Percentiles rank a stretch among this genome's conserved stretches.
These are phyloP conservation scores for Vigna nakashimae DNA, from an alignment of 306 rosid genomes.

Conservation along the genomic window DNA sequence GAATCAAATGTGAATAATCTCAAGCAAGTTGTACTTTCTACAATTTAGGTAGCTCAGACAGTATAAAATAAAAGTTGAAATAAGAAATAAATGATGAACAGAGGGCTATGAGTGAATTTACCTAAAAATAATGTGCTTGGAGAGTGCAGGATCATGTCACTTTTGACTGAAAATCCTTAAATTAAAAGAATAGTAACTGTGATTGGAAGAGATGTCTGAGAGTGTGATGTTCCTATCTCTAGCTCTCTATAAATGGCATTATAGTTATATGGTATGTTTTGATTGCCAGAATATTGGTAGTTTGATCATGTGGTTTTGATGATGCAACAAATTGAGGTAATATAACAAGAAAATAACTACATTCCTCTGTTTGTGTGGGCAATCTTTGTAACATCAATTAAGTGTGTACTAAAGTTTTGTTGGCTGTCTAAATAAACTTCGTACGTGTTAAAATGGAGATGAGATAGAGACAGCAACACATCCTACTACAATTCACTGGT, in stretches of 20 bases:
- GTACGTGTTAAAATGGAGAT: conserved; percentile 17
- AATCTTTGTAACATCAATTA: conserved; percentile 39
- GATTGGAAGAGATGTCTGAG: conserved; percentile 27
- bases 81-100: background rate
- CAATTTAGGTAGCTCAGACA: background rate
- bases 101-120: background rate
- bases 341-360: conserved; percentile 33
- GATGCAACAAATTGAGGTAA: conserved; percentile 56
- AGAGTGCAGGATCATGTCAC: conserved; percentile 41
- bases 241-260: conserved; percentile 6
- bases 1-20: background rate
- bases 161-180: conserved; percentile 35
- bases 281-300: conserved; percentile 53
- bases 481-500: background rate
- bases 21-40: background rate
- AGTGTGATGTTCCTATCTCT: background rate
- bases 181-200: background rate
- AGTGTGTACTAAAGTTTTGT: conserved; percentile 34
- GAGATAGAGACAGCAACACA: conserved; percentile 2
- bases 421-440: conserved; percentile 12
- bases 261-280: conserved; percentile 45
- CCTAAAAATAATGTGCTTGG: conserved; percentile 42
- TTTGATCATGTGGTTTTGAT: conserved; percentile 68
- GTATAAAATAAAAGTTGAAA: background rate
- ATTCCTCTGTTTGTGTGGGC: conserved; percentile 38